phyloP scores from a whole-genome alignment of 345 rosid species.

The Arabidopsis arenosa region DNA sequence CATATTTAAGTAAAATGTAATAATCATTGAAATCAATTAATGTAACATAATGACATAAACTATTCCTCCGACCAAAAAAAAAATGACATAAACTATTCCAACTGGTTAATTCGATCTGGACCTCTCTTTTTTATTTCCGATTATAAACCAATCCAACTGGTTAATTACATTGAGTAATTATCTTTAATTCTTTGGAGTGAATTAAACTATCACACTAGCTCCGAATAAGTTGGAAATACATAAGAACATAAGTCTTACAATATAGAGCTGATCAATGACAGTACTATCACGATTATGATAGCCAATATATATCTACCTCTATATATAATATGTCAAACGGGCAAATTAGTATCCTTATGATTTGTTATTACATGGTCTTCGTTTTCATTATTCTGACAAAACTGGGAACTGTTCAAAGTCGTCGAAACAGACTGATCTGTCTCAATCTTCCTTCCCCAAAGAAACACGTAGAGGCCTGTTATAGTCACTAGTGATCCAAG shows the following conservation, averaged over 20 bases:
- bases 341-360: conserved; percentile 23
- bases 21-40: background rate
- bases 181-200: conserved; percentile 6
- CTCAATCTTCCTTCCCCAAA: conserved; percentile 47
- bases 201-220: background rate
- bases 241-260: background rate
- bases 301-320: background rate
- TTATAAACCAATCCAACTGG: conserved; percentile 8
- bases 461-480: conserved; percentile 46
- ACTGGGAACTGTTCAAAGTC: conserved; percentile 8
- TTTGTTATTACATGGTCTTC: background rate
- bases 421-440: conserved; percentile 21
- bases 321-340: conserved; percentile 18
- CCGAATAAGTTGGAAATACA: background rate
- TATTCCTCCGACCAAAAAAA: too few species aligned
- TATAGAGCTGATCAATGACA: conserved; percentile 5
- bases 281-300: conserved; percentile 1
- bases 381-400: conserved; percentile 18
- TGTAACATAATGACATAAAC: background rate
- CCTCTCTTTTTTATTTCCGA: too few species aligned
- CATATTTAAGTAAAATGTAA: background rate
- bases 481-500: conserved; percentile 42
- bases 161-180: background rate
- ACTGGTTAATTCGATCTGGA: background rate
- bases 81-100: too few species aligned